A percentile compares a stretch with the other conserved stretches of the same genome.
Evolutionary conservation across 169 alveolate species (phyloP).

Genomic region (Plasmodium malariae): DNA sequence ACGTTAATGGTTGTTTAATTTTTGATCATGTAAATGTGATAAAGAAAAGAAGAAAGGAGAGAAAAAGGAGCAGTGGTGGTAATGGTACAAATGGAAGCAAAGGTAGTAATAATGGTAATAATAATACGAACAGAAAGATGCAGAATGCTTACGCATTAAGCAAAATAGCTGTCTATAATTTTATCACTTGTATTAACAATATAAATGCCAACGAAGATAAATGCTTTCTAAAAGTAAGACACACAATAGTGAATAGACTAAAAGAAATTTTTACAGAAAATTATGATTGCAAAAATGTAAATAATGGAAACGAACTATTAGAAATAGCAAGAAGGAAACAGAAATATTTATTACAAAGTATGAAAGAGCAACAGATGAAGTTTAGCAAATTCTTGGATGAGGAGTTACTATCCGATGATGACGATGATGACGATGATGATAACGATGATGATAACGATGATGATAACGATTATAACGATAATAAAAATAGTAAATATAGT

Average conservation of each 20-base stretch:
- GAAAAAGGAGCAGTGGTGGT: not conserved
- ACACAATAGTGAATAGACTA: constrained; percentile 29
- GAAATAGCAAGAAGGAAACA: constrained; percentile 49
- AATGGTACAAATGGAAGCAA: not conserved
- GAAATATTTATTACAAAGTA: constrained; percentile 40
- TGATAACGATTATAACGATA: not conserved
- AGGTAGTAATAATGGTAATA: not conserved
- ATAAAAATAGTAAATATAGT: not conserved
- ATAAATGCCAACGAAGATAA: constrained; percentile 58
- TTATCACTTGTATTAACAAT: constrained; percentile 34
- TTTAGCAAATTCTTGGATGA: constrained; percentile 54
- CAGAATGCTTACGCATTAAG: constrained; percentile 11
- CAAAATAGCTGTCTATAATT: constrained; percentile 6
- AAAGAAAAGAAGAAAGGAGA: not conserved
- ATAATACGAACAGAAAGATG: not conserved
- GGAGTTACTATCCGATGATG: constrained; percentile 32
- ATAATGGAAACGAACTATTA: constrained; percentile 28
- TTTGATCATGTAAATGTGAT: not conserved
- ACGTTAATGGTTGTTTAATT: not conserved
- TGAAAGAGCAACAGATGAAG: constrained; percentile 53
- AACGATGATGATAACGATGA: not conserved
- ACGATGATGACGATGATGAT: not conserved
- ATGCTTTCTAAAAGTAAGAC: constrained; percentile 35
- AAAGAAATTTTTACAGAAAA: constrained; percentile 30
- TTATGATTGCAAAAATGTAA: constrained; percentile 53